Base-by-base conservation (phyloP, 192 early-diverging fungal species). In the Gamsiella multidivaricata region DNA sequence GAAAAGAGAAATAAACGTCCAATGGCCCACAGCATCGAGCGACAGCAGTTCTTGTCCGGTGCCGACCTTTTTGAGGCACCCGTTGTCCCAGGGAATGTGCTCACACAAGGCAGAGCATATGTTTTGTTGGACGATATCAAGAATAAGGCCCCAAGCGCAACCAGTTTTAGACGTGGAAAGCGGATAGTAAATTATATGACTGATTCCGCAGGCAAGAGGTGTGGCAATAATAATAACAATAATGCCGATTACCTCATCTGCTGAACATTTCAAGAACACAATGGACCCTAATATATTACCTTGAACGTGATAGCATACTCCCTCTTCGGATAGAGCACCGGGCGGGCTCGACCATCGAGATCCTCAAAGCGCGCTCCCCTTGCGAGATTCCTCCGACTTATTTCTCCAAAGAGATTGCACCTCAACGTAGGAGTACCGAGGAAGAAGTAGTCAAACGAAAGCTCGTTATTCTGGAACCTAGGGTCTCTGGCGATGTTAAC, bases 41-140 rank as follows among this genome's bases (percentile, higher is more conserved):
- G 46, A 49, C 46, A 49, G 22, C 6, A 9, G 10, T 49, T 49
- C 22, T 20, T n/a, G n/a, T 49, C 11, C 11, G 46, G 46, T 49
- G 9, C n/a, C 6, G 46, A 49, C 11, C 22, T 20, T 6, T 49
- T 49, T 49, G 46, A 49, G 46, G n/a, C n/a, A 18, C 55, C n/a
- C 9, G 55, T 41, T 22, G 6, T 39, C 29, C 14, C 36, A 7
- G 55, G 55, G 23, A 41, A 20, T 11, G 9, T 5, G 3, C 18
- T 23, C 7, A 57, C 55, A 10, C 17, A 41, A 5, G 37, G 37
- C 22, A 9, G 36, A 11, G 26, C 55, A 11, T 57, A 39, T 41
- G 55, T 57, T 29, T 22, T 51, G 2, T 51, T 42, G 32, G 8
- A 36, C 25, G 61, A 63, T 63, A 15, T 52, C 49, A 41, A 52